A percentile compares a stretch with the other conserved stretches of the same genome.
Evolutionary conservation across 192 early-diverging fungal genomes (phyloP).

Genomic region (Anaeromyces robustus): DNA sequence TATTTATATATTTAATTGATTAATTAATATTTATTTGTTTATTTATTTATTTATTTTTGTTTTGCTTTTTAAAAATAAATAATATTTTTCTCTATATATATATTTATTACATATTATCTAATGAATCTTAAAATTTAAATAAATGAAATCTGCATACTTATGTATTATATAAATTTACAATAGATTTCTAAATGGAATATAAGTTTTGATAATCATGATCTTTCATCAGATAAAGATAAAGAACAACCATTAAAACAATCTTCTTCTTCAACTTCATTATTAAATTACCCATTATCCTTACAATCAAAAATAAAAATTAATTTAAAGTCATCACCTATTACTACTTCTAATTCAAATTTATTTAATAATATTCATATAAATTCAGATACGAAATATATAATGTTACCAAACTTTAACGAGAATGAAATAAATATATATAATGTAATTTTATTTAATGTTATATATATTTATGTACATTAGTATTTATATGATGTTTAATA

Average conservation of each 20-base stretch:
- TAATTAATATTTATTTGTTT: too few species aligned
- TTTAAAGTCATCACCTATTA: background rate
- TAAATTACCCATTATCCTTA: background rate
- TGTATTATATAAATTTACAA: background rate
- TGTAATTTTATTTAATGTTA: background rate
- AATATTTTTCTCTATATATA: too few species aligned
- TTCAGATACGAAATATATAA: background rate
- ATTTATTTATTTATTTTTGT: too few species aligned
- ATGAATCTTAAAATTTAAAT: too few species aligned
- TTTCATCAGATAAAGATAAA: too few species aligned
- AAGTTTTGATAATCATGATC: too few species aligned
- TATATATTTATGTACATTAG: too few species aligned
- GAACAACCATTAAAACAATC: background rate
- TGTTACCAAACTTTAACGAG: background rate
- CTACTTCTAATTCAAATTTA: background rate
- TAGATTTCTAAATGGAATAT: background rate
- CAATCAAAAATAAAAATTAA: background rate
- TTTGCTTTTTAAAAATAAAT: too few species aligned
- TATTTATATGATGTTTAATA: too few species aligned
- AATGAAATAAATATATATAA: background rate
- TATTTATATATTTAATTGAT: background rate
- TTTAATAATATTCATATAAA: background rate
- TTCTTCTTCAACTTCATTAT: background rate
- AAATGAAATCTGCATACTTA: too few species aligned
- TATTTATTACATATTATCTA: too few species aligned